phyloP scores from a whole-genome alignment of 1,139 yeast genomes.

The Saccharomycopsis phalli region DNA sequence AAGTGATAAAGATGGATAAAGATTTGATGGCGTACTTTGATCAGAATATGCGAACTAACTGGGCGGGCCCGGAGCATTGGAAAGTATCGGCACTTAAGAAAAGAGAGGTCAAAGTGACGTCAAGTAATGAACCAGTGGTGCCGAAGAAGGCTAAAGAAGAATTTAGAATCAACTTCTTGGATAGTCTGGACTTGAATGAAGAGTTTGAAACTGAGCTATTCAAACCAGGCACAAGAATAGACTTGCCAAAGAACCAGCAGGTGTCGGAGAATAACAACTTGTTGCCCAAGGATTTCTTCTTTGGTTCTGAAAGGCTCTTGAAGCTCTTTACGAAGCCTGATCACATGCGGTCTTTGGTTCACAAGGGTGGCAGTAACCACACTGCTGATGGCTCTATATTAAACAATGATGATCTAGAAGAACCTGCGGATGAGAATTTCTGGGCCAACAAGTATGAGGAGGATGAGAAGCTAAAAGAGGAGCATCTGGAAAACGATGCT shows the following conservation, averaged over 20 bases:
- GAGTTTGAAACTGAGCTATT: conserved; percentile 37
- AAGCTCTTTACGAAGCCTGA: conserved; percentile 64
- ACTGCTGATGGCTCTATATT: conserved; percentile 5
- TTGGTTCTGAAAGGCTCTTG: conserved; percentile 60
- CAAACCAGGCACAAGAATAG: conserved; percentile 37
- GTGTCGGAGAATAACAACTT: conserved; percentile 36
- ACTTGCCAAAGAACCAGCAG: conserved; percentile 37
- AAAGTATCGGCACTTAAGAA: conserved; percentile 29
- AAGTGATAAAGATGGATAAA: conserved; percentile 9
- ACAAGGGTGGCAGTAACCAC: neutral
- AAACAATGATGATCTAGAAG: conserved; percentile 6
- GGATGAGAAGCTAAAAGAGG: conserved; percentile 31
- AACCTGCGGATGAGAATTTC: conserved; percentile 53
- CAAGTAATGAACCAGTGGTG: conserved; percentile 21
- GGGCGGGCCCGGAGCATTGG: conserved; percentile 94
- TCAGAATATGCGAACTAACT: conserved; percentile 45
- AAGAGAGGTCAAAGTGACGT: conserved; percentile 20
- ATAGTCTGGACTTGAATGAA: conserved; percentile 33
- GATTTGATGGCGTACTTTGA: conserved; percentile 52
- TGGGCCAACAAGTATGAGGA: conserved; percentile 64
- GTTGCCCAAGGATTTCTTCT: conserved; percentile 69
- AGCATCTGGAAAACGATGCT: conserved; percentile 21
- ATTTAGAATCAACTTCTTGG: conserved; percentile 37
- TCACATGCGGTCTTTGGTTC: conserved; percentile 6
- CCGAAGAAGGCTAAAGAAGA: conserved; percentile 29